Percentiles rank a stretch among this genome's conserved stretches.
Evolutionary conservation across 306 rosid species (phyloP).

Genomic region (Vigna mungo): DNA sequence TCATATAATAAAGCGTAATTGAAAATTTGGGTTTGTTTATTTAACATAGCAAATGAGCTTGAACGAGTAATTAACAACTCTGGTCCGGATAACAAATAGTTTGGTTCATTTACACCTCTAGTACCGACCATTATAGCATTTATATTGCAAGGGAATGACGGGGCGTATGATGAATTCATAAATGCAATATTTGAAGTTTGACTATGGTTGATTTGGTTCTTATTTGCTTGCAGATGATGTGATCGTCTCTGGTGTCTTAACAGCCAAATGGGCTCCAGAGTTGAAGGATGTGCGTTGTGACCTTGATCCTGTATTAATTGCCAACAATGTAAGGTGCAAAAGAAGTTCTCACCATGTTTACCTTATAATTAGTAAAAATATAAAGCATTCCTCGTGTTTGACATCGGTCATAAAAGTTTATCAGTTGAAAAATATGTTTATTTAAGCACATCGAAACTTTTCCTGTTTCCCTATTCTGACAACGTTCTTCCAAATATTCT

Average conservation of each 20-base stretch:
- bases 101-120: too few relatives aligned
- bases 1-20: too few relatives aligned
- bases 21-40: too few relatives aligned
- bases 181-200: constrained; percentile 31
- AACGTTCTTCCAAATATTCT: background rate
- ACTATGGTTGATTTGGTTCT: constrained; percentile 21
- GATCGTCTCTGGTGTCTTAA: constrained; percentile 83
- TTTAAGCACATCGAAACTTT: too few relatives aligned
- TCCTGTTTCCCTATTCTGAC: background rate
- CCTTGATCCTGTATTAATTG: constrained; percentile 87
- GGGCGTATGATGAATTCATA: constrained; percentile 32
- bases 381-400: constrained; percentile 25
- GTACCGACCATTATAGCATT: background rate
- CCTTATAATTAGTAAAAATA: constrained; percentile 30
- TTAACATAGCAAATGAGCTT: too few relatives aligned
- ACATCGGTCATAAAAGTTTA: constrained; percentile 21
- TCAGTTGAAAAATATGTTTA: constrained; percentile 21
- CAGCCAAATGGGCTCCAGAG: constrained; percentile 96
- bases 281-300: constrained; percentile 94
- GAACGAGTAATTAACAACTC: too few relatives aligned
- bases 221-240: constrained; percentile 69
- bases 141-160: background rate
- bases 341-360: constrained; percentile 32
- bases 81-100: too few relatives aligned
- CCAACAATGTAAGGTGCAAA: constrained; percentile 81